These are phyloP conservation scores for Chenopodium berlandieri DNA, from an alignment of 148 eudicot genomes.

Conservation along the genomic window DNA sequence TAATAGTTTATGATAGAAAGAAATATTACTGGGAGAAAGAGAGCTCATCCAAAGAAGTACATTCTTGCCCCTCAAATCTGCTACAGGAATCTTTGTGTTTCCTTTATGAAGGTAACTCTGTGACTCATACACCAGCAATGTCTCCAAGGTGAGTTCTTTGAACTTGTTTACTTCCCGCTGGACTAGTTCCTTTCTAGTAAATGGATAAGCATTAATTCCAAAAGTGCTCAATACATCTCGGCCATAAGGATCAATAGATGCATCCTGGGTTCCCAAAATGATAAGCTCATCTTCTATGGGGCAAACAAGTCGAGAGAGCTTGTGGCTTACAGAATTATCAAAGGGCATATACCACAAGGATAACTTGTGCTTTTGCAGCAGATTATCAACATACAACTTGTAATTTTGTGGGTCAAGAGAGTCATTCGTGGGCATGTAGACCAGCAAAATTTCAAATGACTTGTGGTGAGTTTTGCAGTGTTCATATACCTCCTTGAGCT, in stretches of 20 bases:
- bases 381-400: too few relatives aligned
- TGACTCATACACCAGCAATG: background rate
- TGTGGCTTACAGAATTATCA: background rate
- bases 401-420: too few relatives aligned
- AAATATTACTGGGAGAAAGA: too few relatives aligned
- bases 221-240: background rate
- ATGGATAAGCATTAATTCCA: conserved; percentile 10
- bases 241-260: background rate
- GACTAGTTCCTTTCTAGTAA: background rate
- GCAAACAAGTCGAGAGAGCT: too few relatives aligned
- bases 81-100: background rate
- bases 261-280: background rate
- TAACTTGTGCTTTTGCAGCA: too few relatives aligned
- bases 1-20: background rate
- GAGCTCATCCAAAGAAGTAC: too few relatives aligned
- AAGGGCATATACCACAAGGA: background rate
- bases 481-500: too few relatives aligned
- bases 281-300: background rate
- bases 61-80: too few relatives aligned
- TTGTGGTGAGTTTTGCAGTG: too few relatives aligned
- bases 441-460: too few relatives aligned
- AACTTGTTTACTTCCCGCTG: background rate
- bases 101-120: background rate
- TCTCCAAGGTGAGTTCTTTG: conserved; percentile 8
- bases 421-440: too few relatives aligned